Conservation (phyloP, 306 rosid species). For the Alnus rubra region DNA sequence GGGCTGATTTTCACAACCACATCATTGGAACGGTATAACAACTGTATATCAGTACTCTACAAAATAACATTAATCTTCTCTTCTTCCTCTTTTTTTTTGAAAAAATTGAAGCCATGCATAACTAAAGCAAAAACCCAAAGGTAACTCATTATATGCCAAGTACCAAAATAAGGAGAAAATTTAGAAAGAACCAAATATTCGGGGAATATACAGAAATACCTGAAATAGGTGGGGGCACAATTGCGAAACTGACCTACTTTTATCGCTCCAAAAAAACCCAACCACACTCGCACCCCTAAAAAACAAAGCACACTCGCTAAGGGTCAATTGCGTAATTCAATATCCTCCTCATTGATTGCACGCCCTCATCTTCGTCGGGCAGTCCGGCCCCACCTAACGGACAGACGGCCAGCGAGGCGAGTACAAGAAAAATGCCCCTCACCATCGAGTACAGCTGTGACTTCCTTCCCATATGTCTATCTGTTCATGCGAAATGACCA, state of each 20-base stretch:
- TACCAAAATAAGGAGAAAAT: background rate
- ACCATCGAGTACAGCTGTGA: background rate
- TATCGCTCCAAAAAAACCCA: background rate
- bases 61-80: too few species aligned
- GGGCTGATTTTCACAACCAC: too few species aligned
- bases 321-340: background rate
- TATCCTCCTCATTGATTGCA: background rate
- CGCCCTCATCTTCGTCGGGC: background rate
- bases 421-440: background rate
- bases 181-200: background rate
- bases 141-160: too few species aligned
- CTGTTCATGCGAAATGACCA: conserved; percentile 35
- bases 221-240: background rate
- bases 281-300: background rate
- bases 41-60: too few species aligned
- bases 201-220: conserved; percentile 2
- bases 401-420: conserved; percentile 24
- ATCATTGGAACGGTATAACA: too few species aligned
- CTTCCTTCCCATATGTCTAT: conserved; percentile 6
- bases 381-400: background rate
- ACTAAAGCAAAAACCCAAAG: too few species aligned
- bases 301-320: background rate
- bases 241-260: conserved; percentile 1
- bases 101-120: too few species aligned
- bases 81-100: too few species aligned